Evolutionary conservation across 2,329 filamentous ascomycete species (phyloP).

Genomic region (Ceratocystis destructans): DNA sequence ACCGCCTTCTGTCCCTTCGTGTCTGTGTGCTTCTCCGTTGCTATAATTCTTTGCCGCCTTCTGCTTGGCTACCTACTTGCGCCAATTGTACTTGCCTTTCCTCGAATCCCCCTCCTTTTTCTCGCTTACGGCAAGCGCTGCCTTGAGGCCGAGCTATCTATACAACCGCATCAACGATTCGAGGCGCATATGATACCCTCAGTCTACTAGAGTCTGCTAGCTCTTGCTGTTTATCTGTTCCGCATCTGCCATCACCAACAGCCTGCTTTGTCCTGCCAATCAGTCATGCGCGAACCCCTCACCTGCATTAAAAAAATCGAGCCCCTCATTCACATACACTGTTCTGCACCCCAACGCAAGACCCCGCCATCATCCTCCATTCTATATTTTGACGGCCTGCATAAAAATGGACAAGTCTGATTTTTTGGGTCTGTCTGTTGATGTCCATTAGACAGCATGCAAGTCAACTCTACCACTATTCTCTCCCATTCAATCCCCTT

Average conservation of each 20-base stretch:
- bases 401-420: background rate
- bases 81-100: background rate
- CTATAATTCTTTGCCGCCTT: background rate
- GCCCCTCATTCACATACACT: background rate
- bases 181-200: background rate
- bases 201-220: background rate
- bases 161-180: background rate
- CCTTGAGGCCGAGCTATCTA: background rate
- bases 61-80: background rate
- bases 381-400: background rate
- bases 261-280: background rate
- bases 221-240: background rate
- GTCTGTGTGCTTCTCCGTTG: background rate
- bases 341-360: background rate
- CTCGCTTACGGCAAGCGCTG: background rate
- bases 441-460: background rate
- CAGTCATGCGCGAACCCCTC: slow-evolving; percentile 11
- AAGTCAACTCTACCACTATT: background rate
- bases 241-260: background rate
- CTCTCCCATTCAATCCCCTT: background rate
- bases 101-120: background rate
- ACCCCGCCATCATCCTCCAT: background rate
- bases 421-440: background rate
- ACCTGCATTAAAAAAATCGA: slow-evolving; percentile 1
- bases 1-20: background rate